Evolutionary conservation across 75 land plant species (phyloP).

Genomic region (Azolla pinnata): DNA sequence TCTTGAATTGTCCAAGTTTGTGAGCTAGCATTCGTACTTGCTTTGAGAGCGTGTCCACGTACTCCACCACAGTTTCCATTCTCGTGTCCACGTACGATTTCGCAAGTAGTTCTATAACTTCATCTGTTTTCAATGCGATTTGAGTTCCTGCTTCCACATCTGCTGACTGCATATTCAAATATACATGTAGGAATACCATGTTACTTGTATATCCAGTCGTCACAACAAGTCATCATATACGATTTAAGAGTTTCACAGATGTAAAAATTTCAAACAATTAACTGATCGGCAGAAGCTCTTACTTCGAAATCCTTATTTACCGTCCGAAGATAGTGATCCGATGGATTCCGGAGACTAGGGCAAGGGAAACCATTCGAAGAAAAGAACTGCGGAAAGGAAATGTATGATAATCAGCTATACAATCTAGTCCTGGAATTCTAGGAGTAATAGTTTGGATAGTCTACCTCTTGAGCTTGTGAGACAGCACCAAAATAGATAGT

Average conservation of each 20-base stretch:
- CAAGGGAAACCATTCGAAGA: constrained; percentile 60
- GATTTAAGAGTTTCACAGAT: too few relatives aligned
- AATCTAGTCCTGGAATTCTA: neutral
- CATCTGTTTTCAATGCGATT: constrained; percentile 12
- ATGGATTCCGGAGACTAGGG: constrained; percentile 55
- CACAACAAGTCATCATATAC: too few relatives aligned
- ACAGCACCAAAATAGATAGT: constrained; percentile 56
- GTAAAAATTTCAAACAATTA: neutral
- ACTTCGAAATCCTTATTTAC: constrained; percentile 56
- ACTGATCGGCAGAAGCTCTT: constrained; percentile 17
- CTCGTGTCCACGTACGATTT: constrained; percentile 20
- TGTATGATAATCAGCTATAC: neutral
- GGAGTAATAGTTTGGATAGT: neutral
- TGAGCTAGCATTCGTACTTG: too few relatives aligned
- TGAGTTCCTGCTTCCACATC: constrained; percentile 27
- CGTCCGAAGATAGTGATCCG: constrained; percentile 61
- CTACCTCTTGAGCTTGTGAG: constrained; percentile 27
- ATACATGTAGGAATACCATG: too few relatives aligned
- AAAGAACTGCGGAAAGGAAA: constrained; percentile 33
- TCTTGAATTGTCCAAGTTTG: too few relatives aligned
- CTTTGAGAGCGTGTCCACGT: constrained; percentile 20
- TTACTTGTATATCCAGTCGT: too few relatives aligned
- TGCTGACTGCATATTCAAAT: neutral
- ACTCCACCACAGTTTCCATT: constrained; percentile 6
- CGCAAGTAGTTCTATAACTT: constrained; percentile 20